A percentile compares a stretch with the other conserved stretches of the same genome.
phyloP scores from a whole-genome alignment of 345 rosid genomes.

The Kandelia obovata region DNA sequence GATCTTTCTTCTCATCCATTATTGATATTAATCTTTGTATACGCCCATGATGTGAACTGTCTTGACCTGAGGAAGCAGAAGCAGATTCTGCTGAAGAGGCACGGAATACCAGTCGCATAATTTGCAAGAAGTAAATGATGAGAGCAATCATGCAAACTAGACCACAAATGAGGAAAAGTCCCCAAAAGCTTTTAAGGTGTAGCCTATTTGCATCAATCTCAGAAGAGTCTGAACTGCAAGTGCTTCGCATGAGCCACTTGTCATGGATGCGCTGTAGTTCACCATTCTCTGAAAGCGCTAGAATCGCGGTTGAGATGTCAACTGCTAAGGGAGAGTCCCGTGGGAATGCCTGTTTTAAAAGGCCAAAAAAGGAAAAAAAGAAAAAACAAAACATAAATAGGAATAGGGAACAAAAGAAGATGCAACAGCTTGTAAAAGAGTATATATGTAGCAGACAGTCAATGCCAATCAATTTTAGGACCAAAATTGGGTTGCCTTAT shows the following conservation, averaged over 20 bases:
- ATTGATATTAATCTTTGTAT: conserved; percentile 57
- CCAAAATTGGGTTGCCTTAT: background rate
- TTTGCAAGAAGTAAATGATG: conserved; percentile 52
- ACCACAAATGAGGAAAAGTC: conserved; percentile 76
- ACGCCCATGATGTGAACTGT: conserved; percentile 36
- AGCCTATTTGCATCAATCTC: conserved; percentile 75
- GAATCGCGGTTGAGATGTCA: conserved; percentile 82
- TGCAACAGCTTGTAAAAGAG: background rate
- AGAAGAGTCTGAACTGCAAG: conserved; percentile 58
- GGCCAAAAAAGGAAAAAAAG: background rate
- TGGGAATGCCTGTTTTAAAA: conserved; percentile 64
- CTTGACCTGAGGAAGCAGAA: conserved; percentile 23
- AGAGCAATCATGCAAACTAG: conserved; percentile 72
- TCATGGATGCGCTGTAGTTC: conserved; percentile 94
- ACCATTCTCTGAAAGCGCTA: conserved; percentile 78
- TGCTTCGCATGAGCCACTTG: conserved; percentile 73
- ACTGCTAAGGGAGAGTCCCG: conserved; percentile 85
- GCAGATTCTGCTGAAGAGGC: conserved; percentile 25
- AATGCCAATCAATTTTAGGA: background rate
- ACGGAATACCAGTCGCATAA: conserved; percentile 33
- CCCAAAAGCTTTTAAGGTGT: conserved; percentile 80
- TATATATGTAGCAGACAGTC: no score
- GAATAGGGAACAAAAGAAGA: background rate
- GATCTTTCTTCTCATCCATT: conserved; percentile 74
- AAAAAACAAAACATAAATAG: background rate